Conservation (phyloP, 441 rosid species). For the Gossypium trilobum region DNA sequence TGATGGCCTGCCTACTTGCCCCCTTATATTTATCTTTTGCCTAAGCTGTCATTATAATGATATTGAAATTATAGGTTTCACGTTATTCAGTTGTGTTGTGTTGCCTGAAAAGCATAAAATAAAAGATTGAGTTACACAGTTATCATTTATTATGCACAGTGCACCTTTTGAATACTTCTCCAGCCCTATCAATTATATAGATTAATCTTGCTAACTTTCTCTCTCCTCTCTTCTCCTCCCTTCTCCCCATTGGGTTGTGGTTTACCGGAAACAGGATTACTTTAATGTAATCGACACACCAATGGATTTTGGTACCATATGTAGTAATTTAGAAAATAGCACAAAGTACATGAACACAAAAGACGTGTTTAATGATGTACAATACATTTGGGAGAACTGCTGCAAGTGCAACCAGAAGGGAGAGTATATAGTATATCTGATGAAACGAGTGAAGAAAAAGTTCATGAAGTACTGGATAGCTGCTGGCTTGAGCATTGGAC, state of each 20-base stretch:
- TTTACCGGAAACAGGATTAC: conserved; percentile 28
- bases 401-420: conserved; percentile 39
- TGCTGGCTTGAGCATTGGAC: conserved; percentile 27
- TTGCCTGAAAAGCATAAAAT: background rate
- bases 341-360: conserved; percentile 35
- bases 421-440: conserved; percentile 42
- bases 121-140: background rate
- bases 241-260: background rate
- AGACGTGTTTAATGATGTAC: conserved; percentile 38
- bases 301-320: conserved; percentile 50
- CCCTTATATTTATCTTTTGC: background rate
- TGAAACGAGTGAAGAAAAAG: conserved; percentile 50
- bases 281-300: conserved; percentile 37
- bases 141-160: background rate
- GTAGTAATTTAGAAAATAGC: conserved; percentile 34
- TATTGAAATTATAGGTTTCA: background rate
- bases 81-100: background rate
- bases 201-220: background rate
- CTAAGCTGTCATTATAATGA: background rate
- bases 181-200: background rate
- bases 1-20: background rate
- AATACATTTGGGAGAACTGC: conserved; percentile 44
- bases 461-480: conserved; percentile 43
- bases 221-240: background rate
- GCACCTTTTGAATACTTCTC: background rate